Conservation (phyloP, 225 moss, liverwort and hornwort genomes). For the Pseudisothecium myosuroides region DNA sequence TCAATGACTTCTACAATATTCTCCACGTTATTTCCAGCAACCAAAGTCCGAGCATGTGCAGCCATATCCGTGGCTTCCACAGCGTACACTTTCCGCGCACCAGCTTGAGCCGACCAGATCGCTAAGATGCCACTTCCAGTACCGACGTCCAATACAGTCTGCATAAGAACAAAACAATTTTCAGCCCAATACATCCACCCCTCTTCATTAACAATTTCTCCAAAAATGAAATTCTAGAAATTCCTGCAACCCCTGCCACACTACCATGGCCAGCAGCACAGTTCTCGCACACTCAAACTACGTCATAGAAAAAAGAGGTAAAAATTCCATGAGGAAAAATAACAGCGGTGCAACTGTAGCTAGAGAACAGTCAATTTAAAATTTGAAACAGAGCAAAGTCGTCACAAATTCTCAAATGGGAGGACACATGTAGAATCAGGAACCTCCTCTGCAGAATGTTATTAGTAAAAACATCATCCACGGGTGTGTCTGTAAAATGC, state of each 20-base stretch:
- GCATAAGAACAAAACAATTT: neutral
- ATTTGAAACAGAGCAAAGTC: neutral
- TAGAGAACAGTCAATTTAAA: neutral
- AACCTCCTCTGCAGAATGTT: neutral
- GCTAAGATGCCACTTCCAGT: slow-evolving; percentile 92
- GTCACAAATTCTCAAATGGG: neutral
- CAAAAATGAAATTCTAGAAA: neutral
- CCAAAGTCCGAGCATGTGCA: slow-evolving; percentile 60
- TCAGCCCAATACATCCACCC: neutral
- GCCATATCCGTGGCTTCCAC: slow-evolving; percentile 97
- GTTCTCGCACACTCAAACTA: neutral
- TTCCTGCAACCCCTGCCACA: neutral
- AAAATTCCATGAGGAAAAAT: no score
- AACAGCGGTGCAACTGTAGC: neutral
- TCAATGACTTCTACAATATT: slow-evolving; percentile 81
- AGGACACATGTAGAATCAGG: neutral
- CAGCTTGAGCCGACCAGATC: slow-evolving; percentile 94
- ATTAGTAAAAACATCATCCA: neutral
- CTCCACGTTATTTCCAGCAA: slow-evolving; percentile 62
- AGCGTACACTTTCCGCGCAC: slow-evolving; percentile 81
- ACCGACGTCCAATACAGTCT: slow-evolving; percentile 94
- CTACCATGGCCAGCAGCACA: neutral
- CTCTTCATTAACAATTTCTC: neutral
- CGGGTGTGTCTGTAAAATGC: no score
- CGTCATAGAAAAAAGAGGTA: neutral